phyloP scores from a whole-genome alignment of 257 asterid genomes.

The Solanum arcanum region DNA sequence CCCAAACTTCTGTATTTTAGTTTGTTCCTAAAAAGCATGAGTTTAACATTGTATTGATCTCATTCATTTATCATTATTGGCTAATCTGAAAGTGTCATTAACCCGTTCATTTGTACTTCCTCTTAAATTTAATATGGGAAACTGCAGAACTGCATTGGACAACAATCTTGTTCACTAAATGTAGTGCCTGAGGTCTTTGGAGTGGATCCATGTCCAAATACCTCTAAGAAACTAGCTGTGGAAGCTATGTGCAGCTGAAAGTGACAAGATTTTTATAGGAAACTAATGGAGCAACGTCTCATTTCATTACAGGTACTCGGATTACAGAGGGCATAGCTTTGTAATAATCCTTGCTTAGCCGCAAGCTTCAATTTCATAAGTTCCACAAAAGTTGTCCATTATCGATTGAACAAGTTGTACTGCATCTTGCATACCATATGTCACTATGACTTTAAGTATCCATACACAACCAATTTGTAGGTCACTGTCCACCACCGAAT shows the following conservation, averaged over 20 bases:
- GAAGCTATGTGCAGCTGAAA: constrained; percentile 3
- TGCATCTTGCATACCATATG: background rate
- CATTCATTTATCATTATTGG: background rate
- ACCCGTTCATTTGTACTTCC: background rate
- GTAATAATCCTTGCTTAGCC: background rate
- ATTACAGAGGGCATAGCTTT: background rate
- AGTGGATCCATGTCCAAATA: constrained; percentile 3
- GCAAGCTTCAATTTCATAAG: background rate
- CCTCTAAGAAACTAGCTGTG: background rate
- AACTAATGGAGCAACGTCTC: background rate
- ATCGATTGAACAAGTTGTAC: background rate
- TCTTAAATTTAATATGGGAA: background rate
- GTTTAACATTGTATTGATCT: background rate
- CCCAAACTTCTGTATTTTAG: background rate
- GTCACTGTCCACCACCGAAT: background rate
- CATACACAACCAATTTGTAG: background rate
- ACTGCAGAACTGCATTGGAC: background rate
- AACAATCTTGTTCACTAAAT: background rate
- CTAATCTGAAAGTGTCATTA: background rate
- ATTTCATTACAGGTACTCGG: background rate
- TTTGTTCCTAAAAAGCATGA: background rate
- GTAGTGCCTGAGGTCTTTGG: background rate
- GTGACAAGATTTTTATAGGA: background rate
- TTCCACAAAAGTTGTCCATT: background rate
- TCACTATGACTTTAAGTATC: background rate